Percentiles rank a stretch among this genome's conserved stretches.
These are phyloP conservation scores for Gloeopeniophorella convolvens DNA, from an alignment of 768 basidiomycete species.

Conservation along the genomic window DNA sequence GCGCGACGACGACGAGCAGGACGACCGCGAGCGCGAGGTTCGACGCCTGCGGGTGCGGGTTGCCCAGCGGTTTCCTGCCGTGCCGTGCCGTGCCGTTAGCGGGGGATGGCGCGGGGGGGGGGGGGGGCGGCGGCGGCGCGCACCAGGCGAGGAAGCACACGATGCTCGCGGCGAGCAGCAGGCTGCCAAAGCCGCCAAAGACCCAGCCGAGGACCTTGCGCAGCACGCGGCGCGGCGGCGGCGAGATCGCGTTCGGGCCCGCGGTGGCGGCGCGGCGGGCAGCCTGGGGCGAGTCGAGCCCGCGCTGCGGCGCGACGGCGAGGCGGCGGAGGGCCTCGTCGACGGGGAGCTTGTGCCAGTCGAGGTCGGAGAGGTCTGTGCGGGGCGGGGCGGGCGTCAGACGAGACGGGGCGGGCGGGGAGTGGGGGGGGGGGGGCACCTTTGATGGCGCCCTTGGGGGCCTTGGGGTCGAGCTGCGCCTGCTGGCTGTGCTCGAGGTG, in stretches of 20 bases:
- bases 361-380: constrained; percentile 14
- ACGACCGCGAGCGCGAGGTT: constrained; percentile 59
- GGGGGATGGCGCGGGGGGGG: background rate
- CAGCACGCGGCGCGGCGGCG: constrained; percentile 38
- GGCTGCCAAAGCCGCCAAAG: constrained; percentile 47
- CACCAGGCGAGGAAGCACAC: constrained; percentile 50
- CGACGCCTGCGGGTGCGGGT: constrained; percentile 43
- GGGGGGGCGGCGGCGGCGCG: background rate
- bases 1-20: constrained; percentile 36
- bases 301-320: constrained; percentile 37
- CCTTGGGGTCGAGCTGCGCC: background rate
- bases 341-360: constrained; percentile 16
- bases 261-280: constrained; percentile 36
- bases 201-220: constrained; percentile 45
- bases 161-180: constrained; percentile 40
- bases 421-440: background rate
- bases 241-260: constrained; percentile 47
- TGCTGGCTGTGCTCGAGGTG: constrained; percentile 3
- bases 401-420: background rate
- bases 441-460: constrained; percentile 2
- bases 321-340: constrained; percentile 24
- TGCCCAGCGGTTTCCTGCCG: constrained; percentile 51
- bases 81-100: background rate
- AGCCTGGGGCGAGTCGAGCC: constrained; percentile 44
- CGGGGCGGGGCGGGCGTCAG: background rate